Percentiles rank a stretch among this genome's conserved stretches.
These are phyloP conservation scores for Exophiala calicioides DNA, from an alignment of 2,329 filamentous ascomycete species.

Conservation along the genomic window DNA sequence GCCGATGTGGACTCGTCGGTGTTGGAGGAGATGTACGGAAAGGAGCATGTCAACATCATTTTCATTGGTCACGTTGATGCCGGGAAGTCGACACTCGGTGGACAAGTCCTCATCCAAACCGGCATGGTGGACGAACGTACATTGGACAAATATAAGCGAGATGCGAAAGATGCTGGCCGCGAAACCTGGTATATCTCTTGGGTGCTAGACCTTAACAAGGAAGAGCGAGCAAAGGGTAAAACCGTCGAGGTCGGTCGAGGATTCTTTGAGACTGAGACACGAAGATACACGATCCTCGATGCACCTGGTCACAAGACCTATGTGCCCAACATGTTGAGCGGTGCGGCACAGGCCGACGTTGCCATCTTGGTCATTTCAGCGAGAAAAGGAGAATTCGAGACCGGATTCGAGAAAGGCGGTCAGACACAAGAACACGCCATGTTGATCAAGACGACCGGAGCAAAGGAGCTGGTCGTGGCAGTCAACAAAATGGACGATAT, in stretches of 20 bases:
- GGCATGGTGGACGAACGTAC: conserved; percentile 99
- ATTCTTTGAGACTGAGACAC: conserved; percentile 96
- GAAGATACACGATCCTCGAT: conserved; percentile 93
- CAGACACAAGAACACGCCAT: conserved; percentile 98
- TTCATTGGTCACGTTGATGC: conserved; percentile 98
- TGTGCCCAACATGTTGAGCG: conserved; percentile 97
- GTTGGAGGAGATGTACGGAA: conserved; percentile 90
- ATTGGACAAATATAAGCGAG: conserved; percentile 95
- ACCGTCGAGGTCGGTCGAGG: conserved; percentile 95
- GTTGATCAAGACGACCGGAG: conserved; percentile 95
- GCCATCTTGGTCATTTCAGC: conserved; percentile 95
- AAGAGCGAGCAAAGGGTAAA: conserved; percentile 94
- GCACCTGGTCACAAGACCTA: conserved; percentile 98
- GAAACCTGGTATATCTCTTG: conserved; percentile 99
- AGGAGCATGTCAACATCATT: conserved; percentile 88
- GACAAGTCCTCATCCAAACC: conserved; percentile 86
- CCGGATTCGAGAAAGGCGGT: conserved; percentile 89
- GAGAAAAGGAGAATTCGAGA: conserved; percentile 98
- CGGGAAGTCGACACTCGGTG: conserved; percentile 94
- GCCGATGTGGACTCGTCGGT: conserved; percentile 81
- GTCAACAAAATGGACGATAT: conserved; percentile 99
- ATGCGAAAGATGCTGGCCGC: conserved; percentile 92
- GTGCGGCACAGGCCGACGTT: conserved; percentile 88
- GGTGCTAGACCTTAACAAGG: conserved; percentile 95
- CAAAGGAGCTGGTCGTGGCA: conserved; percentile 90